Conservation (phyloP, 164 flowering plant species). For the Aristolochia californica region DNA sequence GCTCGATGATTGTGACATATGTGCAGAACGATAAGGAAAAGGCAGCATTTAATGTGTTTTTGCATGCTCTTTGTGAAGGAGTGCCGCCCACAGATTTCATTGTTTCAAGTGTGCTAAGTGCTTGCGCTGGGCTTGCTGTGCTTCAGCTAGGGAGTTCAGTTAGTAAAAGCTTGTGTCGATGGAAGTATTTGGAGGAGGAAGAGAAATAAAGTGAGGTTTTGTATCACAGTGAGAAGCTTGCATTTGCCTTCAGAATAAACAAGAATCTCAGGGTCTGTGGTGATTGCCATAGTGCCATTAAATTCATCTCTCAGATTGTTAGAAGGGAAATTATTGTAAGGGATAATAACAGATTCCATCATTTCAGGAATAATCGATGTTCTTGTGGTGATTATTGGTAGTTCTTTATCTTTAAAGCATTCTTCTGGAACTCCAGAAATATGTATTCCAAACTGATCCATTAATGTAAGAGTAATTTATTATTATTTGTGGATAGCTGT, state of each 20-base stretch:
- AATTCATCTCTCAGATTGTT: constrained; percentile 60
- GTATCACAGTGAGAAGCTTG: constrained; percentile 81
- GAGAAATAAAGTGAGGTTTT: constrained; percentile 51
- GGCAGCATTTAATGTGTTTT: constrained; percentile 44
- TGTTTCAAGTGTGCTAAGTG: constrained; percentile 68
- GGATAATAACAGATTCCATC: constrained; percentile 89
- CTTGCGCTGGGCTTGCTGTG: constrained; percentile 64
- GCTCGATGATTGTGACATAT: constrained; percentile 54
- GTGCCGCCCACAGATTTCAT: constrained; percentile 54
- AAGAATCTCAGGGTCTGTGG: constrained; percentile 76
- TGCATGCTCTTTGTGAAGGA: constrained; percentile 32
- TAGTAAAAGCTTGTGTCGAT: constrained; percentile 57
- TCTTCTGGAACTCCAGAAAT: too few relatives aligned
- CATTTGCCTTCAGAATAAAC: constrained; percentile 50
- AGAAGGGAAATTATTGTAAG: too few relatives aligned
- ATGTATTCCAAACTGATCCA: too few relatives aligned
- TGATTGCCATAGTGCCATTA: constrained; percentile 74
- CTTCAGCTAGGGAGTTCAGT: constrained; percentile 60
- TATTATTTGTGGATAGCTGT: too few relatives aligned
- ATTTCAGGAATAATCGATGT: constrained; percentile 55
- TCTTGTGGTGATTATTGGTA: constrained; percentile 25
- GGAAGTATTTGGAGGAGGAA: constrained; percentile 53
- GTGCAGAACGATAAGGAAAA: constrained; percentile 71
- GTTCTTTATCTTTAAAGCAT: too few relatives aligned
- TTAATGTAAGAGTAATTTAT: too few relatives aligned